Evolutionary conservation across 1,139 yeast species (phyloP), one percentile per base, ranked within the genome.

Genomic region (Candida pseudoviswanathii): DNA sequence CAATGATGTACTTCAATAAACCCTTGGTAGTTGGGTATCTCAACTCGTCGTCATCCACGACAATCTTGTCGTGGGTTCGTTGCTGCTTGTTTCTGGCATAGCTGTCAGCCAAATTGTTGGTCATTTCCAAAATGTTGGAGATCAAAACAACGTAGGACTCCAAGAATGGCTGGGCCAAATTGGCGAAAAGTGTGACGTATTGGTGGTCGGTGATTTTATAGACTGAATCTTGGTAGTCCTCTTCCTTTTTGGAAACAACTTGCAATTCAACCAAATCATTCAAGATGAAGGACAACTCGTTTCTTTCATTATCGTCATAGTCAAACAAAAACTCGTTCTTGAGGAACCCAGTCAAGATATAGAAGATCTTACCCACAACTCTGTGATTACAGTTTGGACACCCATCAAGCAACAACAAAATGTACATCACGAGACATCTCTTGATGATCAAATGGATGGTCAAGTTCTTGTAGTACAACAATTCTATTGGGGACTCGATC

Each of bases 251-350:
- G 5, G 49, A 29, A n/a, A 56, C 47, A 2, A 57, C 48, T 2
- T 59, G 58, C 33, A 52, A 48, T 2, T 52, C 54, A 25, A 57
- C 60, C 50, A 73, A 64, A 37, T 64, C 67, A 22, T 64, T 52
- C 53, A 75, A 64, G 5, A 76, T 66, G 48, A 58, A 59, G 2
- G 65, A 59, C 45, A 73, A 61, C 9, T 63, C 67, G 51, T 66
- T 68, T 45, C 68, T 59, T 30, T 58, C 55, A 52, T 73, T 70
- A 48, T 65, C 65, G 56, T 74, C 68, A 59, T 75, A 71, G 52
- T 76, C 81, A 55, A 76, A 74, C 53, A 76, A 67, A 54, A 76
- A 76, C 58, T 76, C 81, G 54, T 68, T 70, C 57, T 75, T 75
- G 51, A 75, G 61, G 49, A 75, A 67, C 2, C 75, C 73, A 1